Evolutionary conservation across 345 rosid species (phyloP).

Genomic region (Streptanthus diversifolius): DNA sequence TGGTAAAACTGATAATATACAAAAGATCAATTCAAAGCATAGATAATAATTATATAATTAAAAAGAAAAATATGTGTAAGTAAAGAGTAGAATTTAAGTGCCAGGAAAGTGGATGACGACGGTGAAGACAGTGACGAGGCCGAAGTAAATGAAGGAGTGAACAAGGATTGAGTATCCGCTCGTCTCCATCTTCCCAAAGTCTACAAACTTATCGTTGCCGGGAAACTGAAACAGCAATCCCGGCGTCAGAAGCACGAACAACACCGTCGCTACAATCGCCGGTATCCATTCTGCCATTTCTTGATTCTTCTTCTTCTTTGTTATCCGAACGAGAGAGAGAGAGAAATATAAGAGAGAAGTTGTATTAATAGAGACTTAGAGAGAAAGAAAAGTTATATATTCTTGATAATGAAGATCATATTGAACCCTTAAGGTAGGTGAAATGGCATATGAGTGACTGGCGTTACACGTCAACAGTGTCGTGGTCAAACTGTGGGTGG

Average conservation of each 20-base stretch:
- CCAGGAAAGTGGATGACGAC: constrained; percentile 14
- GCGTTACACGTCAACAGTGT: neutral
- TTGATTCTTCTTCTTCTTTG: neutral
- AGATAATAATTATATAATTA: neutral
- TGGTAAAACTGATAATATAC: neutral
- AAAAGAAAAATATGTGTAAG: neutral
- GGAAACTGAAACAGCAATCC: constrained; percentile 30
- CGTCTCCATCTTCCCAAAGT: constrained; percentile 28
- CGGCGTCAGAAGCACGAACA: constrained; percentile 22
- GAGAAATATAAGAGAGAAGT: neutral
- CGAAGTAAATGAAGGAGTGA: constrained; percentile 24
- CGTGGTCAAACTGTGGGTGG: constrained; percentile 3
- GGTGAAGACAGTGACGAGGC: constrained; percentile 16
- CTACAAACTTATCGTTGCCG: constrained; percentile 15
- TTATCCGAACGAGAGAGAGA: neutral
- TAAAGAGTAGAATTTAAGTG: neutral
- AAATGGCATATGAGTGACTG: constrained; percentile 13
- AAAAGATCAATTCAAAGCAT: neutral
- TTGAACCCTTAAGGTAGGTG: constrained; percentile 10
- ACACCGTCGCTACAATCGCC: constrained; percentile 11
- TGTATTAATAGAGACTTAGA: neutral
- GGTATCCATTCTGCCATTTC: neutral
- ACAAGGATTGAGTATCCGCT: constrained; percentile 17
- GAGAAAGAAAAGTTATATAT: neutral
- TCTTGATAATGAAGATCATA: neutral